Evolutionary conservation across 108 stramenopile genomes (phyloP).

Genomic region (Cyclotella sp.): DNA sequence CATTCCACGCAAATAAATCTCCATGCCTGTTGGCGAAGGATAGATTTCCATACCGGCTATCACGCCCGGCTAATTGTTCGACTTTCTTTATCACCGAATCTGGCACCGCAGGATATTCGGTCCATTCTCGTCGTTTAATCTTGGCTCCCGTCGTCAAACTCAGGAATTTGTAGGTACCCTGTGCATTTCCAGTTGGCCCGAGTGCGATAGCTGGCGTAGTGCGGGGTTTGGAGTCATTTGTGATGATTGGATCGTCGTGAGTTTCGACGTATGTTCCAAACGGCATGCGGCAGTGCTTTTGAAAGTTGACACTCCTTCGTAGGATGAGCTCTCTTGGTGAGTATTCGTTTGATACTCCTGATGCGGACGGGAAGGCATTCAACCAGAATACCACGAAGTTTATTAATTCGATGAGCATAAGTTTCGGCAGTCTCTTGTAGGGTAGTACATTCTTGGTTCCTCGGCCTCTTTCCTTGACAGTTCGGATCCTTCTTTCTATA

Average conservation of each 20-base stretch:
- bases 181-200: too few relatives aligned
- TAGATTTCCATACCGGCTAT: neutral
- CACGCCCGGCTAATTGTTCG: constrained; percentile 23
- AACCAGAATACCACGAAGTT: constrained; percentile 30
- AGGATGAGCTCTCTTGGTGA: too few relatives aligned
- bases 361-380: constrained; percentile 11
- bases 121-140: constrained; percentile 35
- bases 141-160: constrained; percentile 25
- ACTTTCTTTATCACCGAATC: constrained; percentile 40
- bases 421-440: constrained; percentile 17
- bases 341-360: constrained; percentile 21
- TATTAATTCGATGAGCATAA: constrained; percentile 39
- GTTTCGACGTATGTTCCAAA: constrained; percentile 52
- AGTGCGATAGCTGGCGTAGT: too few relatives aligned
- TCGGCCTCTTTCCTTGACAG: constrained; percentile 39
- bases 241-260: constrained; percentile 38
- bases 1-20: neutral
- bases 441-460: constrained; percentile 26
- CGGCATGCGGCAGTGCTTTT: constrained; percentile 30
- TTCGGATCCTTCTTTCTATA: constrained; percentile 1
- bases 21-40: neutral
- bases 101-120: constrained; percentile 34
- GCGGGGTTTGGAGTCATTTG: constrained; percentile 30
- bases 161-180: constrained; percentile 54
- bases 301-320: constrained; percentile 12